phyloP scores from a whole-genome alignment of 495 filamentous ascomycete genomes.

The Podospora appendiculata region DNA sequence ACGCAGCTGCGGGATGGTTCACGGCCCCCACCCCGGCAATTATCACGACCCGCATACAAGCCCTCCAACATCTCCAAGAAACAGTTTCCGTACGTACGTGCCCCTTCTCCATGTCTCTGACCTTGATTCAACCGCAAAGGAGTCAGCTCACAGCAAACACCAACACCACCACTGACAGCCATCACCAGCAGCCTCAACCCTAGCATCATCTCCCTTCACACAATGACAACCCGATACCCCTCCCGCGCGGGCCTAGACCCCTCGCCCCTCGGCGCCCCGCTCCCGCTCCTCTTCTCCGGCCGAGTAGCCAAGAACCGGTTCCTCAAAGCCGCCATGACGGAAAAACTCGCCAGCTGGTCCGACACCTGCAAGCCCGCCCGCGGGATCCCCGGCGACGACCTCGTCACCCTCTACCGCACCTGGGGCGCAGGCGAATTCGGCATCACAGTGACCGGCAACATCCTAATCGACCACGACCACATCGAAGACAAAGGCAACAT shows the following conservation, averaged over 20 bases:
- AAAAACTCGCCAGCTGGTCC: constrained; percentile 51
- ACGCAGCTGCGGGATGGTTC: too few species aligned
- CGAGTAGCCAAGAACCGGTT: constrained; percentile 51
- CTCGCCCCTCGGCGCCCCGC: constrained; percentile 43
- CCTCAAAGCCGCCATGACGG: constrained; percentile 59
- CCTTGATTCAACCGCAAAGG: too few species aligned
- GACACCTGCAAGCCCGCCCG: constrained; percentile 36
- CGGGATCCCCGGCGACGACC: constrained; percentile 49
- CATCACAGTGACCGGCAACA: constrained; percentile 53
- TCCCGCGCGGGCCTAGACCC: constrained; percentile 6
- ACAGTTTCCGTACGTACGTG: too few species aligned
- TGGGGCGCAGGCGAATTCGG: constrained; percentile 56
- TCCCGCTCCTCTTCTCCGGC: constrained; percentile 51
- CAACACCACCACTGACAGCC: too few species aligned
- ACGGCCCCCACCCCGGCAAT: too few species aligned
- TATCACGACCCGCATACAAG: too few species aligned
- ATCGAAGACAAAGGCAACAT: constrained; percentile 51
- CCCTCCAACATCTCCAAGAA: too few species aligned
- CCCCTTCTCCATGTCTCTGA: too few species aligned
- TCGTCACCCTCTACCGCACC: constrained; percentile 50
- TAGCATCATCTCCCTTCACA: too few species aligned
- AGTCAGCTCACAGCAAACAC: too few species aligned
- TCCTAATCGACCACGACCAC: constrained; percentile 52
- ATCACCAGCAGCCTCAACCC: too few species aligned
- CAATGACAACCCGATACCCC: background rate